Evolutionary conservation across 2,329 filamentous ascomycete genomes (phyloP).

Genomic region (Hypoxylon sp.): DNA sequence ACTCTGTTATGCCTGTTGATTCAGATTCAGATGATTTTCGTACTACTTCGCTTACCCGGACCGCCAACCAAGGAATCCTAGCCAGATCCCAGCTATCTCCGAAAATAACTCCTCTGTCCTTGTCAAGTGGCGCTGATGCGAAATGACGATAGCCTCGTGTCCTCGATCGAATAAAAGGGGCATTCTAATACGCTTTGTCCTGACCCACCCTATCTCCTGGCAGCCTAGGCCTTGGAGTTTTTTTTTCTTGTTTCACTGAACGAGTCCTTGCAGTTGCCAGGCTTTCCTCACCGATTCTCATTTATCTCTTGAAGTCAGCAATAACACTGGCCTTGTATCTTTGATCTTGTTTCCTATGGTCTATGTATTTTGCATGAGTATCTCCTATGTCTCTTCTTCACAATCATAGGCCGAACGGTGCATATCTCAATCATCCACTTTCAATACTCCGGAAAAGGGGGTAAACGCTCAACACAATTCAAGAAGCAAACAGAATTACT

Average conservation of each 20-base stretch:
- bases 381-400: not conserved
- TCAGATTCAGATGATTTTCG: conserved; percentile 39
- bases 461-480: conserved; percentile 11
- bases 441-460: conserved; percentile 10
- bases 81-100: conserved; percentile 33
- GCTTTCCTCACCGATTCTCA: conserved; percentile 1
- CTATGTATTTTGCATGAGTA: not conserved
- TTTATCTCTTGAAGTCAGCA: not conserved
- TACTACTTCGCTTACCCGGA: conserved; percentile 35
- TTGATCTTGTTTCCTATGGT: not conserved
- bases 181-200: conserved; percentile 20
- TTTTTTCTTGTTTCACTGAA: conserved; percentile 22
- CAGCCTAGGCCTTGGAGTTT: conserved; percentile 6
- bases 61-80: conserved; percentile 31
- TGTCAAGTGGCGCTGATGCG: conserved; percentile 37
- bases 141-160: conserved; percentile 46
- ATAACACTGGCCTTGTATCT: not conserved
- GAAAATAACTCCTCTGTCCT: conserved; percentile 35
- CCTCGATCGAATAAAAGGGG: conserved; percentile 37
- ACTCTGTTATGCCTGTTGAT: conserved; percentile 33
- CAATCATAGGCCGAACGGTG: conserved; percentile 7
- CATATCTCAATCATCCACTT: conserved; percentile 10
- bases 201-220: conserved; percentile 19
- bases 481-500: conserved; percentile 24
- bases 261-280: conserved; percentile 7